Percentiles rank a stretch among this genome's conserved stretches.
Evolutionary conservation across 1,284 basidiomycete genomes (phyloP).

Genomic region (Agroathelia rolfsii): DNA sequence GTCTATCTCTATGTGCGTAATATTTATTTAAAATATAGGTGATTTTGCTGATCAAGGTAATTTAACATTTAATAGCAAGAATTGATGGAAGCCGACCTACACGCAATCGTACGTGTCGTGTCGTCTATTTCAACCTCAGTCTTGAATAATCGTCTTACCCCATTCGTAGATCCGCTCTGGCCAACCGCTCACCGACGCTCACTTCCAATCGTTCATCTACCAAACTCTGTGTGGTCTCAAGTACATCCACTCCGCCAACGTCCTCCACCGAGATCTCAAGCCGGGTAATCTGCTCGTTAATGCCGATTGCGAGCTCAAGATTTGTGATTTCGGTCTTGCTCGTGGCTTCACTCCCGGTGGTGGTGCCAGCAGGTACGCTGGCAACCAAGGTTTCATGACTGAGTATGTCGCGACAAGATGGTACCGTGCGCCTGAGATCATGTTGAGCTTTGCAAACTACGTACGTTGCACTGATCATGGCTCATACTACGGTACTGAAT

Average conservation of each 20-base stretch:
- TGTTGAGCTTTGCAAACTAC: slow-evolving; percentile 95
- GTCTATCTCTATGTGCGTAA: slow-evolving; percentile 82
- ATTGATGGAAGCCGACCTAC: slow-evolving; percentile 98
- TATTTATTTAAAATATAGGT: too few relatives aligned
- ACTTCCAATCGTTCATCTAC: slow-evolving; percentile 98
- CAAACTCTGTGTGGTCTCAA: slow-evolving; percentile 97
- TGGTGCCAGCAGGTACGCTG: slow-evolving; percentile 53
- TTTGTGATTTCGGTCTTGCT: slow-evolving; percentile 97
- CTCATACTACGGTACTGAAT: too few relatives aligned
- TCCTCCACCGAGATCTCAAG: slow-evolving; percentile 96
- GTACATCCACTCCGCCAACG: slow-evolving; percentile 98
- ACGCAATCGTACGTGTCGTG: slow-evolving; percentile 77
- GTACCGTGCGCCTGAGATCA: slow-evolving; percentile 96
- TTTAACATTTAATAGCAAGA: slow-evolving; percentile 57
- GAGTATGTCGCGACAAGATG: slow-evolving; percentile 97
- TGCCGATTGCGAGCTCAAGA: slow-evolving; percentile 96
- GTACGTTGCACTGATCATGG: slow-evolving; percentile 33
- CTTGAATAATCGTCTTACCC: too few relatives aligned
- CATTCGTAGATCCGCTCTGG: slow-evolving; percentile 92
- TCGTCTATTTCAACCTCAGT: background rate
- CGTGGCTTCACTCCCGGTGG: slow-evolving; percentile 86
- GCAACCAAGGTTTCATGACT: slow-evolving; percentile 97
- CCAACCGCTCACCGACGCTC: slow-evolving; percentile 95
- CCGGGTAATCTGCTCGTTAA: slow-evolving; percentile 96
- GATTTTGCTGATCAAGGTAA: too few relatives aligned